Conservation (phyloP, 179 eudicot genomes). For the Amaranthus tricolor region DNA sequence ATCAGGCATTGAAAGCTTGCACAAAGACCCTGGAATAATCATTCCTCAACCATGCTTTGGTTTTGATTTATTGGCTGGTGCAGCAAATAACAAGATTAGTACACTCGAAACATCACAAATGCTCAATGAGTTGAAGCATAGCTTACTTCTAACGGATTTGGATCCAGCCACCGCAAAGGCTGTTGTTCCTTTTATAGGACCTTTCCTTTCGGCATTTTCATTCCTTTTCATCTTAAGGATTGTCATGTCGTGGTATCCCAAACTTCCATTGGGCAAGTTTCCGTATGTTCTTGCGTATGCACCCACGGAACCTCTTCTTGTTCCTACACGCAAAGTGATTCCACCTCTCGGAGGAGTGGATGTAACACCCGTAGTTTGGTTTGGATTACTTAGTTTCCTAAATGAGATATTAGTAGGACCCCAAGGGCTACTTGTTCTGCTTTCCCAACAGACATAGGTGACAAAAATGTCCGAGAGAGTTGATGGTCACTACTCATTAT, state of each 20-base stretch:
- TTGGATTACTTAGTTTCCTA: constrained; percentile 79
- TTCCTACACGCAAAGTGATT: constrained; percentile 72
- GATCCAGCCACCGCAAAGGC: constrained; percentile 83
- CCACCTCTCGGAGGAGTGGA: constrained; percentile 92
- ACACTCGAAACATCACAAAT: constrained; percentile 19
- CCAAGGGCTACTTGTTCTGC: constrained; percentile 87
- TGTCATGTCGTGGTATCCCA: constrained; percentile 98
- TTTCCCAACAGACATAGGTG: constrained; percentile 60
- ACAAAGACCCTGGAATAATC: constrained; percentile 8
- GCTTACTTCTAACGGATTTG: constrained; percentile 46
- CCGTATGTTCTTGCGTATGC: constrained; percentile 85
- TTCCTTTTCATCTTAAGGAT: constrained; percentile 79
- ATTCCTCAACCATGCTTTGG: neutral
- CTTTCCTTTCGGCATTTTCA: constrained; percentile 73
- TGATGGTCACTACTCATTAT: neutral
- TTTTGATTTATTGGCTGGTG: neutral
- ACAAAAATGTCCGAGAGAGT: neutral
- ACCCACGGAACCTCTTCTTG: constrained; percentile 82
- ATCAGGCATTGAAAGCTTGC: constrained; percentile 15
- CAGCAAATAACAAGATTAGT: neutral
- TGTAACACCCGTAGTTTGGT: constrained; percentile 97
- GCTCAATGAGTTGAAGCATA: constrained; percentile 27
- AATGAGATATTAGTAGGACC: constrained; percentile 91
- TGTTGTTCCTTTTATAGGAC: constrained; percentile 62
- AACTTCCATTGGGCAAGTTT: constrained; percentile 79